Base-by-base conservation (phyloP, 202 grass and related monocot genomes). In the Eragrostis tef region DNA sequence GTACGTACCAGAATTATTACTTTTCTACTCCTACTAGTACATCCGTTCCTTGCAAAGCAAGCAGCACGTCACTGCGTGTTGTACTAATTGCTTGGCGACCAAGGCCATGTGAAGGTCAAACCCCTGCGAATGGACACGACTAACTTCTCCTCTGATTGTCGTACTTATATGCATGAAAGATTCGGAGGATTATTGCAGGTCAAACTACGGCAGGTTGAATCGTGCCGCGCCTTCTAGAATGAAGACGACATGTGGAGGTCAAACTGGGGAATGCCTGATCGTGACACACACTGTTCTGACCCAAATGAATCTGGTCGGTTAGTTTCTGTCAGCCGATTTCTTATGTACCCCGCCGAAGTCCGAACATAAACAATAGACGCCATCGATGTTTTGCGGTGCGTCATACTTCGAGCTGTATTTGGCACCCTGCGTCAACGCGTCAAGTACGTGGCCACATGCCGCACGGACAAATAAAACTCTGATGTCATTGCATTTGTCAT, bases 401-500 rank as follows among this genome's bases (percentile, higher is more conserved):
- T 20, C 52, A 39, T 39, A 39, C 34, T 39, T 6, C 34, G 34
- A 39, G 5, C 29, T 53, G 6, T 54, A n/a, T 54, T 6, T 20
- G 4, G 52, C 19, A 53, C 52, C 2, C 8, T 20, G 52, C 52
- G 52, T 54, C 52, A 54, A 54, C n/a, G n/a, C 34, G 34, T 39
- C 3, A 39, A 39, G 34, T 39, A 39, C 34, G 2, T 39, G 34
- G 34, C 17, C 51, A 54, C 51, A 20, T 54, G 51, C 12, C 27
- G 14, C 13, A 29, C 6, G 67, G 15, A 36, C 27, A 54, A 20
- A 22, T 19, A 20, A 20, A 22, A 19, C 2, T 36, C 17, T 45
- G 59, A 67, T 16, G 81, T 67, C 70, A 67, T 11, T 64, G 48
- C 48, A 29, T 75, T 2, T 26, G 80, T 83, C 84, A 45, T 13